A percentile compares a stretch with the other conserved stretches of the same genome.
Evolutionary conservation across 805 yeast species (phyloP).

Genomic region (Metschnikowia aberdeeniae): DNA sequence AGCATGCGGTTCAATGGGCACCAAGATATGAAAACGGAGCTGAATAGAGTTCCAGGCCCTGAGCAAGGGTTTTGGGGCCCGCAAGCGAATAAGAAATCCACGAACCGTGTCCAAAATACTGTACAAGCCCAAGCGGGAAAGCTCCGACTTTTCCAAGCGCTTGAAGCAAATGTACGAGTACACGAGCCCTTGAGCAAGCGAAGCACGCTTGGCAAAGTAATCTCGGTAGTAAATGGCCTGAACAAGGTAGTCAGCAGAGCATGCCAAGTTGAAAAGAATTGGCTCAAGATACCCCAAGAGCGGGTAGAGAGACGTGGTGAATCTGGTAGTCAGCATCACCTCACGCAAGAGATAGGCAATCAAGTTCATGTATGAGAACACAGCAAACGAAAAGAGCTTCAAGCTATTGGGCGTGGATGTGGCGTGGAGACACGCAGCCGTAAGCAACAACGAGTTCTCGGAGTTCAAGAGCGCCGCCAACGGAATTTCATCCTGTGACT

Average conservation of each 20-base stretch:
- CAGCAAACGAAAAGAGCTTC: conserved; percentile 24
- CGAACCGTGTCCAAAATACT: conserved; percentile 10
- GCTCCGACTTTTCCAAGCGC: conserved; percentile 14
- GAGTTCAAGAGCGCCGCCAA: conserved; percentile 22
- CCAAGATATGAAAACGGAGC: conserved; percentile 9
- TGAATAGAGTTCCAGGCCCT: conserved; percentile 6
- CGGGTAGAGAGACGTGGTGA: conserved; percentile 13
- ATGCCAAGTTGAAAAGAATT: conserved; percentile 12
- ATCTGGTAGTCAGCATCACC: conserved; percentile 9
- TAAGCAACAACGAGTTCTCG: conserved; percentile 28
- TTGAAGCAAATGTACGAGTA: conserved; percentile 14
- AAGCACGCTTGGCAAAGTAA: conserved; percentile 7
- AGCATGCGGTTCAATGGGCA: conserved; percentile 9
- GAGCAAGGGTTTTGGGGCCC: conserved; percentile 7
- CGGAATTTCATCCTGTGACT: conserved; percentile 13
- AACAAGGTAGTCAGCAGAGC: conserved; percentile 13
- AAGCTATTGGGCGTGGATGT: conserved; percentile 16
- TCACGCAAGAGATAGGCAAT: conserved; percentile 16
- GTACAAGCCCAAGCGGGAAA: conserved; percentile 12
- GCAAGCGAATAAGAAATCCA: conserved; percentile 3
- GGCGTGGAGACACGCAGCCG: conserved; percentile 19
- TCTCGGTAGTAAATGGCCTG: conserved; percentile 11
- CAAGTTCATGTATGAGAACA: conserved; percentile 29
- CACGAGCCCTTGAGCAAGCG: conserved; percentile 12
- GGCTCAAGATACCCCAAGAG: conserved; percentile 15